Base-by-base conservation (phyloP, 306 rosid species). In the Quercus ilex region DNA sequence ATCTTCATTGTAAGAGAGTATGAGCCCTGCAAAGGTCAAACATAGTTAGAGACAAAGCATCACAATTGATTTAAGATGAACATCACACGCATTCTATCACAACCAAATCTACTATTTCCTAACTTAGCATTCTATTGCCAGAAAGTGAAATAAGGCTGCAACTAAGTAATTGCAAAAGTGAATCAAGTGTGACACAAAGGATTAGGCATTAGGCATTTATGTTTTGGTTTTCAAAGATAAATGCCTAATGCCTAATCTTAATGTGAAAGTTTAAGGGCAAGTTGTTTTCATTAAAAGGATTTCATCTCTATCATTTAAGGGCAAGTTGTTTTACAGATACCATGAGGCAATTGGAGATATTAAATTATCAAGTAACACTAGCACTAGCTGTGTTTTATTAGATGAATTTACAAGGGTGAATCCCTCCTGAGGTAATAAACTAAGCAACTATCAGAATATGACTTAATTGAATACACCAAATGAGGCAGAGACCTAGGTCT, bases 1-100 rank as follows among this genome's bases (percentile, higher is more conserved):
- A 94, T 77, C 82, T 53, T 91, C 97, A 94, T 91, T 82, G 74
- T 91, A 78, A 94, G 82, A 51, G 90, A 53, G 88, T 92, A 92
- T 0, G 97, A 82, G 60, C 97, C 97, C 97, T 92, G 92, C 80
- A 87, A 17, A 60, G 53, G 71, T 21, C 43, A 80, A 62, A 75
- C 38, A 71, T 69, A 41, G 74, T 86, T 58, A 83, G 81, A 82
- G 72, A n/a, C 33, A 74, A 35, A 4, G 15, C 64, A 28, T 69
- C 58, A 67, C 75, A 81, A 68, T 74, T 67, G 30, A 49, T 18
- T 23, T 23, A 21, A 11, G 6, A 33, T 17, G 12, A 64, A 17
- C 41, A 64, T 64, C 14, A 64, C 70, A 26, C 70, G 17, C 7
- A 30, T 63, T 28, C 20, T 8, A 64, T 30, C 21, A 64, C 53